Percentiles rank a stretch among this genome's conserved stretches.
phyloP scores from a whole-genome alignment of 306 rosid species.

The Citrullus amarus region DNA sequence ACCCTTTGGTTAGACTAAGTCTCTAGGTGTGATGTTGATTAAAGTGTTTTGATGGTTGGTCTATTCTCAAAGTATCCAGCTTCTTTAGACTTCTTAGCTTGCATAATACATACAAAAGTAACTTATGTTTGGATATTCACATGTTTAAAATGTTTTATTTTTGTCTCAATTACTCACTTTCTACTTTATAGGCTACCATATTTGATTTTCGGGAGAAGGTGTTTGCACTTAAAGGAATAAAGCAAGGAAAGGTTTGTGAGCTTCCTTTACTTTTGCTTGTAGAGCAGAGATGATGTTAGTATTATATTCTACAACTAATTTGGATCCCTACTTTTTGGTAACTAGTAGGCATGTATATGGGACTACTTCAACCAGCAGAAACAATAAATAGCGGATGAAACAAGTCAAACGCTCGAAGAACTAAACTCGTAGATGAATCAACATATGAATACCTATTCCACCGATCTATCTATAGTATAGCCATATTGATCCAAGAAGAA shows the following conservation, averaged over 20 bases:
- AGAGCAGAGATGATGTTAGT: slow-evolving; percentile 6
- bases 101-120: no score
- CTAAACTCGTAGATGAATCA: slow-evolving; percentile 73
- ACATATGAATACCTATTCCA: slow-evolving; percentile 47
- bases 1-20: no score
- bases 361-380: slow-evolving; percentile 66
- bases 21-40: no score
- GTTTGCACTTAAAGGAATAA: slow-evolving; percentile 43
- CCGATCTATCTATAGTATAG: neutral
- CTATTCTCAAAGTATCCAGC: no score
- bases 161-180: no score
- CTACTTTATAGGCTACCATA: slow-evolving; percentile 37
- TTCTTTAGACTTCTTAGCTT: no score
- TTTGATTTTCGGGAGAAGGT: slow-evolving; percentile 44
- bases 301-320: neutral
- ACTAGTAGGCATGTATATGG: slow-evolving; percentile 53
- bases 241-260: slow-evolving; percentile 42
- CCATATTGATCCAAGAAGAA: neutral
- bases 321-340: neutral
- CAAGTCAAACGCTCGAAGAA: slow-evolving; percentile 71
- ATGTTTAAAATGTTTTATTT: no score
- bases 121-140: no score
- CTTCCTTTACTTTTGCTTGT: neutral
- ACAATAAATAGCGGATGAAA: slow-evolving; percentile 23
- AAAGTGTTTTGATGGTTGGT: no score